phyloP scores from a whole-genome alignment of 768 basidiomycete genomes.

The Fistulinella prunicolor region DNA sequence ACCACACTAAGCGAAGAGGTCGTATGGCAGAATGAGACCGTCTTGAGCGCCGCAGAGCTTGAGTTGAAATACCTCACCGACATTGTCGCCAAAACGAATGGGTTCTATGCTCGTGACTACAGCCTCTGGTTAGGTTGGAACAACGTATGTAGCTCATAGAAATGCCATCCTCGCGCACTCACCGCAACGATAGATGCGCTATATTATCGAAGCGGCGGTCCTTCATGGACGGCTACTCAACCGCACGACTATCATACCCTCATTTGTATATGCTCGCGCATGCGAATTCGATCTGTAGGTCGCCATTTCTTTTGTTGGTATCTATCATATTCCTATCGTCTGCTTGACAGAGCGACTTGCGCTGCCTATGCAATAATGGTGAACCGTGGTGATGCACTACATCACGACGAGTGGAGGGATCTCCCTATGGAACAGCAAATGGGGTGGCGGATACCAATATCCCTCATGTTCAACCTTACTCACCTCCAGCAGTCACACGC shows the following conservation, averaged over 20 bases:
- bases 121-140: conserved; percentile 51
- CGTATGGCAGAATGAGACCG: conserved; percentile 11
- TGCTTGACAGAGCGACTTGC: conserved; percentile 30
- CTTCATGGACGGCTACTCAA: conserved; percentile 43
- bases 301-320: neutral
- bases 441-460: conserved; percentile 35
- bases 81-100: conserved; percentile 39
- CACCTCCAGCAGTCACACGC: conserved; percentile 35
- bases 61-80: conserved; percentile 31
- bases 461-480: conserved; percentile 44
- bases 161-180: neutral
- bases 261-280: conserved; percentile 45
- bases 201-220: conserved; percentile 46
- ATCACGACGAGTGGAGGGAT: conserved; percentile 38
- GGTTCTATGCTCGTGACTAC: conserved; percentile 45
- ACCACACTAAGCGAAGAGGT: conserved; percentile 11
- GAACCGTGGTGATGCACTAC: conserved; percentile 41
- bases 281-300: conserved; percentile 39
- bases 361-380: conserved; percentile 43
- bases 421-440: conserved; percentile 38
- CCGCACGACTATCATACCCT: conserved; percentile 43
- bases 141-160: conserved; percentile 31
- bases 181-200: conserved; percentile 38
- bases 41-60: conserved; percentile 7
- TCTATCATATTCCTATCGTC: neutral